These are phyloP conservation scores for Telopea speciosissima DNA, from an alignment of 177 flowering plant genomes.

Conservation along the genomic window DNA sequence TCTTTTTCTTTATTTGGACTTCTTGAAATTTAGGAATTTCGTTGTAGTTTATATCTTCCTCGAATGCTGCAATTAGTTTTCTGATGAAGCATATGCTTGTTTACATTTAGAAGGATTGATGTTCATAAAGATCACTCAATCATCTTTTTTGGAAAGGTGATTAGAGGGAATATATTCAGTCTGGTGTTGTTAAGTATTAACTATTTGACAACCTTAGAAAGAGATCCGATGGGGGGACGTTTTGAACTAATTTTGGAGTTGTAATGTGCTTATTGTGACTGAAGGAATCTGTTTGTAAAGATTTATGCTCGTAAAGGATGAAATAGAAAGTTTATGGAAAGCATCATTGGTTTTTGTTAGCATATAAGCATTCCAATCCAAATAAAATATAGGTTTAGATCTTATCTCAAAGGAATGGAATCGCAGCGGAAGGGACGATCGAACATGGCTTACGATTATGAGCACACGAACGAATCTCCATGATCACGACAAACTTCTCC, in stretches of 20 bases:
- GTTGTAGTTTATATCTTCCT: not conserved
- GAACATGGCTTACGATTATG: too few relatives aligned
- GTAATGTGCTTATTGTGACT: constrained; percentile 30
- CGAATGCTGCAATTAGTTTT: not conserved
- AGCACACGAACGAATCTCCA: too few relatives aligned
- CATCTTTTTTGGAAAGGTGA: constrained; percentile 30
- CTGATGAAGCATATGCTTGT: constrained; percentile 8
- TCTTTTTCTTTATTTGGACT: not conserved
- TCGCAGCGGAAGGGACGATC: too few relatives aligned
- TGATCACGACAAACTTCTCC: too few relatives aligned
- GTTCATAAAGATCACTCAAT: constrained; percentile 20
- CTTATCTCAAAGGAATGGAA: too few relatives aligned
- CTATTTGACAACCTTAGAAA: constrained; percentile 18
- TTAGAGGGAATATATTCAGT: constrained; percentile 43
- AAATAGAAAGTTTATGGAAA: too few relatives aligned
- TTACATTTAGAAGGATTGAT: too few relatives aligned
- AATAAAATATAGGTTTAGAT: too few relatives aligned
- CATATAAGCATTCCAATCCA: too few relatives aligned
- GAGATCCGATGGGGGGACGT: constrained; percentile 16
- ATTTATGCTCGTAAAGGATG: constrained; percentile 21
- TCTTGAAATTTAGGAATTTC: not conserved
- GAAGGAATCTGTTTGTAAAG: constrained; percentile 26
- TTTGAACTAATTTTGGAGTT: constrained; percentile 17
- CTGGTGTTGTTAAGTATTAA: constrained; percentile 21
- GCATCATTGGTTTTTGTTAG: too few relatives aligned